These are phyloP conservation scores for Colletotrichum cuscutae DNA, from an alignment of 2,329 filamentous ascomycete species.

Conservation along the genomic window DNA sequence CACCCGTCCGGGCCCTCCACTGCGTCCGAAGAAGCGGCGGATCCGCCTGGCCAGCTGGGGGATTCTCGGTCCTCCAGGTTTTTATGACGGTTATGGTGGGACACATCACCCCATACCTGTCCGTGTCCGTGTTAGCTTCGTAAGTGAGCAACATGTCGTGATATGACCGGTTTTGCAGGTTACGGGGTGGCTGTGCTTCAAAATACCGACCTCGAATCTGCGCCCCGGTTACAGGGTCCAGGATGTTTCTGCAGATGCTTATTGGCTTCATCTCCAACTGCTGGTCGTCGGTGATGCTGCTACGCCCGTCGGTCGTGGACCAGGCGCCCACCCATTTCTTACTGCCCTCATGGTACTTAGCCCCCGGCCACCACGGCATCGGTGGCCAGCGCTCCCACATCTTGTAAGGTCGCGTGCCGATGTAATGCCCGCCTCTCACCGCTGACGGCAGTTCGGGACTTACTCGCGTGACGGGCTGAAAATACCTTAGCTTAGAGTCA, in stretches of 20 bases:
- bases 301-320: background rate
- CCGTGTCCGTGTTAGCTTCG: background rate
- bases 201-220: background rate
- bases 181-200: background rate
- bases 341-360: background rate
- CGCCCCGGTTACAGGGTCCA: background rate
- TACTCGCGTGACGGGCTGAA: constrained; percentile 1
- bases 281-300: background rate
- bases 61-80: background rate
- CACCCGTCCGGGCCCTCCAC: background rate
- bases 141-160: background rate
- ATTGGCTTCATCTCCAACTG: background rate
- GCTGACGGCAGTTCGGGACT: background rate
- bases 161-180: background rate
- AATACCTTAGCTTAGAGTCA: background rate
- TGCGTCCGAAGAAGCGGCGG: background rate
- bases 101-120: background rate
- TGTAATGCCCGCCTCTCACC: background rate
- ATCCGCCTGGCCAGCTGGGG: background rate
- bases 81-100: background rate
- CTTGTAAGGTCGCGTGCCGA: background rate
- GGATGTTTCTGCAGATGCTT: background rate
- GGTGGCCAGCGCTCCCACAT: constrained; percentile 16
- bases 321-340: background rate
- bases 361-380: constrained; percentile 29